Base-by-base conservation (phyloP, 352 stramenopile genomes). In the Blastocystis sp. region DNA sequence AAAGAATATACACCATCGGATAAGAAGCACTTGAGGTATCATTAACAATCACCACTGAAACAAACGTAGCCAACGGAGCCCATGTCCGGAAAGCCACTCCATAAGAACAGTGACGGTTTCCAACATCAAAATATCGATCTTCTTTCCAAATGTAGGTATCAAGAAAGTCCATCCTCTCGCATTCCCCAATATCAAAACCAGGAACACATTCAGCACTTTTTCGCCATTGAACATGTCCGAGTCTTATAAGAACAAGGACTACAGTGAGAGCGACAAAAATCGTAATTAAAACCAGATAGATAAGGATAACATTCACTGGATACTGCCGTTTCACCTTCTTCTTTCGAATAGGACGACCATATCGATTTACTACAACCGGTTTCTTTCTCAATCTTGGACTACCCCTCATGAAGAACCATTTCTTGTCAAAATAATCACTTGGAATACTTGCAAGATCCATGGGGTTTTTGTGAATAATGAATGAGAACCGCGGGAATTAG, bases 101-200 rank as follows among this genome's bases (percentile, higher is more conserved):
- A 56, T 83, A 42, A 12, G 57, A 51, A 32, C 71, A 83, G 16
- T 83, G 32, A 9, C 27, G 12, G 21, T 46, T 46, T 4, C 42
- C 52, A 14, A 83, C 51, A 29, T 6, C 12, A 32, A 65, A 83
- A n/a, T 42, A 67, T 66, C 51, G 42, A 12, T 43, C 66, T 32
- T 35, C 46, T 39, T 63, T 57, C 71, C 71, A 83, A 46, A 83
- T 43, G 35, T 83, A 83, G 0, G 71, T 67, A 42, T 83, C 71
- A 7, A 83, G 51, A 42, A 83, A 83, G 71, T 83, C 71, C 71
- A 52, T 83, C 21, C 27, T 35, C 51, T 83, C 71, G 29, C 71
- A 83, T 21, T 66, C 51, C 21, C 42, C 46, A 24, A 46, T 24
- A 16, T 63, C 29, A 39, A 83, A 83, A 19, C 49, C 49, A 16